Conservation (phyloP, 108 stramenopile species). For the Skeletonema marinoi region DNA sequence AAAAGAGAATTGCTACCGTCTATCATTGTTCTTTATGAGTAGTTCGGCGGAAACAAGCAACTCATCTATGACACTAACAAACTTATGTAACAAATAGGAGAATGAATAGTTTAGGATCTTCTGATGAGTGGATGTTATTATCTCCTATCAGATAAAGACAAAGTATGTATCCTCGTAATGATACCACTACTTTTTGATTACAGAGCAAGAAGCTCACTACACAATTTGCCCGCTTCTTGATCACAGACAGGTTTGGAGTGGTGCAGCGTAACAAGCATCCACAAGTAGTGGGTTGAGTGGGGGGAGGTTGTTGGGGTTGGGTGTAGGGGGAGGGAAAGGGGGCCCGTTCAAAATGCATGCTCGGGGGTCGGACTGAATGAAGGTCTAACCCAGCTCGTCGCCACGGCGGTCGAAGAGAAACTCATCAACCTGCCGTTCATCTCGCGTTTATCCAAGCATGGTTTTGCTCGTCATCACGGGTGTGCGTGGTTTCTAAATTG, state of each 20-base stretch:
- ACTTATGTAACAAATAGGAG: not conserved
- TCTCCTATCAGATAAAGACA: no score
- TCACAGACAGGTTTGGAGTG: not conserved
- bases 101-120: not conserved
- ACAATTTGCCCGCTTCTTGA: not conserved
- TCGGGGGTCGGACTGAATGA: constrained; percentile 38
- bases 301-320: not conserved
- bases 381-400: constrained; percentile 37
- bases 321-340: constrained; percentile 12
- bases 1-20: not conserved
- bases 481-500: constrained; percentile 10
- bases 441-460: constrained; percentile 43
- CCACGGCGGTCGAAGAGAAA: constrained; percentile 22
- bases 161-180: no score
- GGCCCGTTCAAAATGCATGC: constrained; percentile 43
- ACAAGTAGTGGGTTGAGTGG: not conserved
- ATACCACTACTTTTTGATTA: no score
- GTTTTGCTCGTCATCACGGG: constrained; percentile 33
- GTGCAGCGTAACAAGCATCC: not conserved
- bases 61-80: not conserved
- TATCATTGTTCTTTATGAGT: not conserved
- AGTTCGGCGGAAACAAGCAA: not conserved
- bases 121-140: no score
- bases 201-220: not conserved
- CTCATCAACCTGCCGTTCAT: constrained; percentile 20